A percentile compares a stretch with the other conserved stretches of the same genome.
Conservation (phyloP, 2,329 filamentous ascomycete species). For the Apiospora malaysiana region DNA sequence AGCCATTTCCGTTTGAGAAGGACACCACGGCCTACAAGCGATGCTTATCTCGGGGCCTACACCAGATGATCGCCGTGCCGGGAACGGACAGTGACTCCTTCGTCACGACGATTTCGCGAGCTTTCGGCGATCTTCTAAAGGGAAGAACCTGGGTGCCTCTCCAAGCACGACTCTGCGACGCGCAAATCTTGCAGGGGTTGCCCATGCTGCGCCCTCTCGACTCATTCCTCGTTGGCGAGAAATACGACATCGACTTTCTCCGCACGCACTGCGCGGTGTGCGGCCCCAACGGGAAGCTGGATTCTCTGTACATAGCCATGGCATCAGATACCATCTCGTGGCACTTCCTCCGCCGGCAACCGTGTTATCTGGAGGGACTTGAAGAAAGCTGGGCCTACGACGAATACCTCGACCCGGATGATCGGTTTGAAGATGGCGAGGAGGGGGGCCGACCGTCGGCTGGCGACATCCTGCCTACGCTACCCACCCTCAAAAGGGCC, state of each 20-base stretch:
- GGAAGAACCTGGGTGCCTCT: constrained; percentile 62
- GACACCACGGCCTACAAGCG: constrained; percentile 66
- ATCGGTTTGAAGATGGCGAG: constrained; percentile 44
- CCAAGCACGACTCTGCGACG: constrained; percentile 64
- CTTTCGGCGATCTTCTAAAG: constrained; percentile 56
- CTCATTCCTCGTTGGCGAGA: constrained; percentile 44
- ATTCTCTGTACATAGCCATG: constrained; percentile 67
- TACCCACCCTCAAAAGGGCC: constrained; percentile 55
- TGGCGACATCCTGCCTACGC: constrained; percentile 50
- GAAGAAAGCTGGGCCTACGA: constrained; percentile 62
- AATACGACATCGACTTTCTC: constrained; percentile 59
- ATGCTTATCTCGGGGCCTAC: constrained; percentile 64
- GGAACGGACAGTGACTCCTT: constrained; percentile 58
- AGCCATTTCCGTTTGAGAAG: constrained; percentile 66
- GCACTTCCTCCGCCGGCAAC: constrained; percentile 55
- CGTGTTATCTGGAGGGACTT: constrained; percentile 56
- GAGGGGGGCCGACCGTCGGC: constrained; percentile 49
- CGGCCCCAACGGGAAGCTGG: constrained; percentile 59
- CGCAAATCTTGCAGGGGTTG: constrained; percentile 57
- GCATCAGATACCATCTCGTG: constrained; percentile 60
- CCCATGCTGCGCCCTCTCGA: constrained; percentile 65
- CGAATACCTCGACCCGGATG: constrained; percentile 51
- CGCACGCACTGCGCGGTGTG: constrained; percentile 61
- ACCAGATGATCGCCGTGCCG: constrained; percentile 61
- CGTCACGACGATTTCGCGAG: constrained; percentile 51